These are phyloP conservation scores for Penicillium hesseltinei DNA, from an alignment of 2,329 filamentous ascomycete species.

Conservation along the genomic window DNA sequence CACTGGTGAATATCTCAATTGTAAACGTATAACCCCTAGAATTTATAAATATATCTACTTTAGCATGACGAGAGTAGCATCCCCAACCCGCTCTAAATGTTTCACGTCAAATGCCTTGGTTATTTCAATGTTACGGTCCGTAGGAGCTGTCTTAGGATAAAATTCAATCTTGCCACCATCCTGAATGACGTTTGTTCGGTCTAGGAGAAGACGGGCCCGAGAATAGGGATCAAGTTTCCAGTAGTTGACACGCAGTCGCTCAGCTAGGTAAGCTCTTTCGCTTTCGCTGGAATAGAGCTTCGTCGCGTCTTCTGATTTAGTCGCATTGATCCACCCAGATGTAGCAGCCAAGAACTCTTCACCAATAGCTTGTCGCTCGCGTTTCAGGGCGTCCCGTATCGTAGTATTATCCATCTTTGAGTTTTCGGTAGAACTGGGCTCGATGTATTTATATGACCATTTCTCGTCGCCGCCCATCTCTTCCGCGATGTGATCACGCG, in stretches of 20 bases:
- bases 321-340: constrained; percentile 65
- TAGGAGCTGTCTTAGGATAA: constrained; percentile 50
- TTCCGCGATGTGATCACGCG: constrained; percentile 65
- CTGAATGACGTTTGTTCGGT: constrained; percentile 70
- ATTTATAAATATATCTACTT: not conserved
- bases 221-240: constrained; percentile 87
- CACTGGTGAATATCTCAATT: not conserved
- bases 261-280: constrained; percentile 61
- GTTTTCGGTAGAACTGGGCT: constrained; percentile 74
- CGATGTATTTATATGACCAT: constrained; percentile 76
- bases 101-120: constrained; percentile 5
- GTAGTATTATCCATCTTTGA: constrained; percentile 63
- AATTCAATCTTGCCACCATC: constrained; percentile 66
- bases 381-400: constrained; percentile 61
- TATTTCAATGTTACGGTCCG: constrained; percentile 5
- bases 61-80: not conserved
- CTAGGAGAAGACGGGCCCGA: constrained; percentile 74
- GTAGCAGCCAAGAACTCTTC: constrained; percentile 72
- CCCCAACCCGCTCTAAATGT: constrained; percentile 14
- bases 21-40: not conserved
- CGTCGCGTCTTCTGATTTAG: constrained; percentile 42
- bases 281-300: constrained; percentile 51
- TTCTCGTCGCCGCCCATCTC: constrained; percentile 81
- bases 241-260: constrained; percentile 69
- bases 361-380: constrained; percentile 63